These are phyloP conservation scores for Taxillus chinensis DNA, from an alignment of 164 flowering plant genomes.

Conservation along the genomic window DNA sequence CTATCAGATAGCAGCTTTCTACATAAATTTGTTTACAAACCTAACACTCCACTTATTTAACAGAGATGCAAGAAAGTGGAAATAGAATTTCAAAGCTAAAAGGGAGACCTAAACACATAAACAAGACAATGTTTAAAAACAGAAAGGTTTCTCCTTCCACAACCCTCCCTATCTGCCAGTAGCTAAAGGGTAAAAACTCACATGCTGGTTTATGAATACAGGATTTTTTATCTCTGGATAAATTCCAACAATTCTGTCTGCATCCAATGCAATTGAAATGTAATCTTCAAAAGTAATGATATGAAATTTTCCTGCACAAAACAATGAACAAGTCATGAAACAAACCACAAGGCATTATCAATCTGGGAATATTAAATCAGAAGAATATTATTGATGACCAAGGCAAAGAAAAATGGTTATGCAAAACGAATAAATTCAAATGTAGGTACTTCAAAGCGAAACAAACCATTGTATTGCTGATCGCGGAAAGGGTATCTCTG, in stretches of 20 bases:
- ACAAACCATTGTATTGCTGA: conserved; percentile 85
- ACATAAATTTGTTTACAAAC: neutral
- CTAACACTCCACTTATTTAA: no score
- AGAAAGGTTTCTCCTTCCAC: no score
- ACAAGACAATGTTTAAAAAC: no score
- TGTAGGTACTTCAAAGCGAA: neutral
- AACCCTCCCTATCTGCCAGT: no score
- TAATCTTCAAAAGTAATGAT: conserved; percentile 94
- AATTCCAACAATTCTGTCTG: conserved; percentile 90
- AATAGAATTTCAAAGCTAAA: no score
- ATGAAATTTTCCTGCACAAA: conserved; percentile 57
- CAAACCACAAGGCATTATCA: no score
- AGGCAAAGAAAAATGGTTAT: neutral
- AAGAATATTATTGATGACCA: no score
- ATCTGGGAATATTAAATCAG: no score
- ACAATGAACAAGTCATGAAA: neutral
- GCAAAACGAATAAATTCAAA: neutral
- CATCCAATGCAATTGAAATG: conserved; percentile 86
- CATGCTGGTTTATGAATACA: conserved; percentile 80
- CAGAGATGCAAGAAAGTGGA: no score
- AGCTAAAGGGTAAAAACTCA: conserved; percentile 25
- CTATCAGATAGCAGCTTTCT: no score
- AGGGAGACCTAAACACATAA: no score
- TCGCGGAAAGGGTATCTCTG: conserved; percentile 81
- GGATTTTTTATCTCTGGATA: conserved; percentile 99